Percentiles rank a stretch among this genome's conserved stretches.
phyloP scores from a whole-genome alignment of 768 basidiomycete genomes.

The Mycena vitilis region DNA sequence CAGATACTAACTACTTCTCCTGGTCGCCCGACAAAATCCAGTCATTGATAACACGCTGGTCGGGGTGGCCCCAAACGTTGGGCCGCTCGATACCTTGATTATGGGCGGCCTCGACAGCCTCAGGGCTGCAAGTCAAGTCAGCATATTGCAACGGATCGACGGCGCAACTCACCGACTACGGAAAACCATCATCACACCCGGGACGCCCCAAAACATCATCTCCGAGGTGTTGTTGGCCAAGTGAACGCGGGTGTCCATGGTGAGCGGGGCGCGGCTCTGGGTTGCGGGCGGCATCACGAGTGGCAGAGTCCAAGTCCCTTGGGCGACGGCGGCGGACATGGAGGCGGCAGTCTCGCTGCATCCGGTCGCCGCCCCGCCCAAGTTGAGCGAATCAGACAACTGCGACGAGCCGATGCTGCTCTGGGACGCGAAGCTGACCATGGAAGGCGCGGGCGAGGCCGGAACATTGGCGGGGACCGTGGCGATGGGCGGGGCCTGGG shows the following conservation, averaged over 20 bases:
- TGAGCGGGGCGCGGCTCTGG: background rate
- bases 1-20: background rate
- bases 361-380: too few relatives aligned
- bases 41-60: background rate
- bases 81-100: background rate
- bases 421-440: too few relatives aligned
- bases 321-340: too few relatives aligned
- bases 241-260: background rate
- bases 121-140: background rate
- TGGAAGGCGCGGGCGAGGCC: too few relatives aligned
- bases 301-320: too few relatives aligned
- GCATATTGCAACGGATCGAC: background rate
- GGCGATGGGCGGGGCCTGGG: background rate
- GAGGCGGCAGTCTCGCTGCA: too few relatives aligned
- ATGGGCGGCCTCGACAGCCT: background rate
- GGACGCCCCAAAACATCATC: background rate
- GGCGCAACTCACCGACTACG: background rate
- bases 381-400: too few relatives aligned
- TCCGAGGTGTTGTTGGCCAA: background rate
- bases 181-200: background rate
- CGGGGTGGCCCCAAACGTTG: conserved; percentile 3
- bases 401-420: too few relatives aligned
- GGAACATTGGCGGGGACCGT: too few relatives aligned
- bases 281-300: too few relatives aligned
- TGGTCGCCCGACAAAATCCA: background rate